Evolutionary conservation across 1,284 basidiomycete species (phyloP).

Genomic region (Sporisorium graminicola): DNA sequence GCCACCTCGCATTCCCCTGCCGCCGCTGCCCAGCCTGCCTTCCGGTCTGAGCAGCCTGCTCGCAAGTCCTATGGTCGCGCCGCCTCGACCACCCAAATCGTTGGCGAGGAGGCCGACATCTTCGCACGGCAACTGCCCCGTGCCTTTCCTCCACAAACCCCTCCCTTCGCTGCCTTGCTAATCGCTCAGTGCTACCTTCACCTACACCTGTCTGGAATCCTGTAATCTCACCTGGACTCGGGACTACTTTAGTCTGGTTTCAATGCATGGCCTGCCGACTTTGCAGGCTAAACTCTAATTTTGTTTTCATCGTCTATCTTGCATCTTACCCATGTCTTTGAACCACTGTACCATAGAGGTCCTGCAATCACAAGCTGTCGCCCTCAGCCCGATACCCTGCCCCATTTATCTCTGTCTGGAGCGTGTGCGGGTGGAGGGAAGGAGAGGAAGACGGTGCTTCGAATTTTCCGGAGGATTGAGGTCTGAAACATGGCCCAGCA

Average conservation of each 20-base stretch:
- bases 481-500: too few relatives aligned
- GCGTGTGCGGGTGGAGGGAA: too few relatives aligned
- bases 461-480: too few relatives aligned
- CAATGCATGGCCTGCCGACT: too few relatives aligned
- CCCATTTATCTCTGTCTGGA: too few relatives aligned
- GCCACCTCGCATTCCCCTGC: conserved; percentile 29
- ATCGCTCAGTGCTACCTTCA: too few relatives aligned
- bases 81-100: conserved; percentile 26
- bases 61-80: neutral
- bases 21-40: conserved; percentile 29
- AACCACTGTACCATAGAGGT: too few relatives aligned
- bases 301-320: neutral
- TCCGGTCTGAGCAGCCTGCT: conserved; percentile 9
- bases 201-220: neutral
- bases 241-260: too few relatives aligned
- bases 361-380: too few relatives aligned
- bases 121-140: conserved; percentile 25
- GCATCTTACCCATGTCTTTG: neutral
- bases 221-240: neutral
- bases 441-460: too few relatives aligned
- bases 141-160: conserved; percentile 14
- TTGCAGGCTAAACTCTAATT: neutral
- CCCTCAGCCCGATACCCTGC: too few relatives aligned
- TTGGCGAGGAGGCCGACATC: conserved; percentile 18
- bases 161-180: conserved; percentile 30